Evolutionary conservation across 495 filamentous ascomycete species (phyloP).

Genomic region (Tuber calosporum): DNA sequence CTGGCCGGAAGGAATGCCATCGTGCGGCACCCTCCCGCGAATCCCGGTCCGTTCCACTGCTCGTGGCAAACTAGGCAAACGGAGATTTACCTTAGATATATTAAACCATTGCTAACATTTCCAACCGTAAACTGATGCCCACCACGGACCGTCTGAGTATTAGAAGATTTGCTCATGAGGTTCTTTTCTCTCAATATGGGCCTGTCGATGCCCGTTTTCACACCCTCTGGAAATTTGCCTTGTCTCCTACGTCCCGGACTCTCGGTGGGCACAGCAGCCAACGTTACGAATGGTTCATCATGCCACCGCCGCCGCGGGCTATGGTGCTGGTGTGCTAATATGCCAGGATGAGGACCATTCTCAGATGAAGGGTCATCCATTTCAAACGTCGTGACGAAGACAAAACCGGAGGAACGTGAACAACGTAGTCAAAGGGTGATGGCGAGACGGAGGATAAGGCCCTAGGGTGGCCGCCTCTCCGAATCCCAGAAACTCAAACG

Average conservation of each 20-base stretch:
- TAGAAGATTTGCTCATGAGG: constrained; percentile 13
- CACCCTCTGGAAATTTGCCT: constrained; percentile 20
- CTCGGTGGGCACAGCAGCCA: constrained; percentile 11
- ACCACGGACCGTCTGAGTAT: constrained; percentile 48
- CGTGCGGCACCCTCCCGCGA: neutral
- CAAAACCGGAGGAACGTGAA: constrained; percentile 2
- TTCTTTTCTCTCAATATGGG: constrained; percentile 20
- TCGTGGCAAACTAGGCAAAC: constrained; percentile 13
- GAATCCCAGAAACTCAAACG: constrained; percentile 14
- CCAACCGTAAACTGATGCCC: constrained; percentile 78
- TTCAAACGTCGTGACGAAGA: constrained; percentile 13
- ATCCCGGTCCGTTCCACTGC: neutral
- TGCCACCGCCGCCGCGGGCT: constrained; percentile 23
- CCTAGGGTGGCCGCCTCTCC: constrained; percentile 27
- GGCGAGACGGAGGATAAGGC: constrained; percentile 18
- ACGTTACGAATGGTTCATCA: constrained; percentile 19
- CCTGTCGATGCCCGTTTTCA: constrained; percentile 32
- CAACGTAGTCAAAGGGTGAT: constrained; percentile 10
- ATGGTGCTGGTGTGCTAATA: constrained; percentile 15
- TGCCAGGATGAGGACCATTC: constrained; percentile 11
- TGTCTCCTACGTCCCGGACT: constrained; percentile 30
- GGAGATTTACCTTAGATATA: constrained; percentile 77
- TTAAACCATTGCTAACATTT: constrained; percentile 88
- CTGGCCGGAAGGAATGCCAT: neutral
- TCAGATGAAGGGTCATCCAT: constrained; percentile 30